Evolutionary conservation across 495 filamentous ascomycete genomes (phyloP).

Genomic region (Xylaria venustula): DNA sequence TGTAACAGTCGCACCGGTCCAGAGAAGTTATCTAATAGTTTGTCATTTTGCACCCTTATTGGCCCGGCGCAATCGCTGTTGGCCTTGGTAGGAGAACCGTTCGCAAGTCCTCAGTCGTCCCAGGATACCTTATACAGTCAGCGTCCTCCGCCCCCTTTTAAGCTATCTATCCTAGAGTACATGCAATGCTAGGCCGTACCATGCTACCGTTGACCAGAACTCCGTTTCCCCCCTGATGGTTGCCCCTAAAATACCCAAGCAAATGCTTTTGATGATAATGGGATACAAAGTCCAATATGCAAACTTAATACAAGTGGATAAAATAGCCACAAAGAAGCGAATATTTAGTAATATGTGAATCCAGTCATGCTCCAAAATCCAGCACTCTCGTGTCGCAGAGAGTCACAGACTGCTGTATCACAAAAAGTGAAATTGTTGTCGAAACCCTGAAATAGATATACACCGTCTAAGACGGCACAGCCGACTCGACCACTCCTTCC

Average conservation of each 20-base stretch:
- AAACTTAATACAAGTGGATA: conserved; percentile 9
- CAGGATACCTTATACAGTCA: conserved; percentile 8
- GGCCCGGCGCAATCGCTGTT: not conserved
- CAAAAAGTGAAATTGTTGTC: not conserved
- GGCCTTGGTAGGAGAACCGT: not conserved
- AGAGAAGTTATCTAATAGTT: too few relatives aligned
- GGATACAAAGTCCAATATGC: not conserved
- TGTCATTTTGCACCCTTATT: too few relatives aligned
- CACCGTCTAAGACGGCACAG: not conserved
- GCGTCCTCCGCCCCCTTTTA: not conserved
- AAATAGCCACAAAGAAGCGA: conserved; percentile 4
- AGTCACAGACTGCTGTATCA: conserved; percentile 10
- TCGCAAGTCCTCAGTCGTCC: not conserved
- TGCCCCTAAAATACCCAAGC: not conserved
- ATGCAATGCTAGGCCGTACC: conserved; percentile 11
- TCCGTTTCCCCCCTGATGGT: not conserved
- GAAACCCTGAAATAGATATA: not conserved
- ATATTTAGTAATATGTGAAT: not conserved
- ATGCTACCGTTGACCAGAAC: conserved; percentile 11
- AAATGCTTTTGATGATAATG: conserved; percentile 6
- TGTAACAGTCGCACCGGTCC: too few relatives aligned
- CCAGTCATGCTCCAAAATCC: not conserved
- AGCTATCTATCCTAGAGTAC: conserved; percentile 10
- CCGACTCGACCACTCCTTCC: not conserved
- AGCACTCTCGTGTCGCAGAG: not conserved